These are phyloP conservation scores for Cucumis sativus DNA, from an alignment of 306 rosid species.

Conservation along the genomic window DNA sequence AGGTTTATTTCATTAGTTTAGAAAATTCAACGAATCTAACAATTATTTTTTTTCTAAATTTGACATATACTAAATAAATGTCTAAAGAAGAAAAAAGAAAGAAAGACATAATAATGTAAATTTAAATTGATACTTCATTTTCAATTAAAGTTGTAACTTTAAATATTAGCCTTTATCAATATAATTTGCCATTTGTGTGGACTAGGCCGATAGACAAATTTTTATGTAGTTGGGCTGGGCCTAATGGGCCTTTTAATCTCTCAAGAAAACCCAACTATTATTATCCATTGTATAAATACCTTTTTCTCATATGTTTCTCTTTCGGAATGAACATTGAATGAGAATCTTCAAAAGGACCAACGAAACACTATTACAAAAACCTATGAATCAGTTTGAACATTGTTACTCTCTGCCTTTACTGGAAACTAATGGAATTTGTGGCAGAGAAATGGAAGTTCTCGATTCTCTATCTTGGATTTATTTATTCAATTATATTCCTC, in stretches of 20 bases:
- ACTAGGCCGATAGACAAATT: background rate
- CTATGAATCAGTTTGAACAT: background rate
- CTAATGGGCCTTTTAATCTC: background rate
- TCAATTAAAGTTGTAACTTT: too few relatives aligned
- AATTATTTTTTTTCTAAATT: too few relatives aligned
- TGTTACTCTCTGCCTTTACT: background rate
- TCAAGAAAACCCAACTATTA: background rate
- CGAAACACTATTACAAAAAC: background rate
- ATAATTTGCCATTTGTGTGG: background rate
- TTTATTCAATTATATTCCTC: slow-evolving; percentile 19
- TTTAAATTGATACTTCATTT: too few relatives aligned
- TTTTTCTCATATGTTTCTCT: background rate
- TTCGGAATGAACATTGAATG: background rate
- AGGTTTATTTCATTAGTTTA: too few relatives aligned
- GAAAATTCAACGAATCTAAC: too few relatives aligned
- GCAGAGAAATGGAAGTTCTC: slow-evolving; percentile 26
- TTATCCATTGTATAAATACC: background rate
- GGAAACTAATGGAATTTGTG: slow-evolving; percentile 10
- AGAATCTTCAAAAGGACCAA: background rate
- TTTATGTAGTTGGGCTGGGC: background rate
- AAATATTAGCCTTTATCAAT: too few relatives aligned
- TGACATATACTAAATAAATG: too few relatives aligned
- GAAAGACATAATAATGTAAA: too few relatives aligned
- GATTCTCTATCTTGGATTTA: slow-evolving; percentile 23
- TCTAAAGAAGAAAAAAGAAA: too few relatives aligned